These are phyloP conservation scores for Graphilbum sp. DNA, from an alignment of 2,329 filamentous ascomycete species.

Conservation along the genomic window DNA sequence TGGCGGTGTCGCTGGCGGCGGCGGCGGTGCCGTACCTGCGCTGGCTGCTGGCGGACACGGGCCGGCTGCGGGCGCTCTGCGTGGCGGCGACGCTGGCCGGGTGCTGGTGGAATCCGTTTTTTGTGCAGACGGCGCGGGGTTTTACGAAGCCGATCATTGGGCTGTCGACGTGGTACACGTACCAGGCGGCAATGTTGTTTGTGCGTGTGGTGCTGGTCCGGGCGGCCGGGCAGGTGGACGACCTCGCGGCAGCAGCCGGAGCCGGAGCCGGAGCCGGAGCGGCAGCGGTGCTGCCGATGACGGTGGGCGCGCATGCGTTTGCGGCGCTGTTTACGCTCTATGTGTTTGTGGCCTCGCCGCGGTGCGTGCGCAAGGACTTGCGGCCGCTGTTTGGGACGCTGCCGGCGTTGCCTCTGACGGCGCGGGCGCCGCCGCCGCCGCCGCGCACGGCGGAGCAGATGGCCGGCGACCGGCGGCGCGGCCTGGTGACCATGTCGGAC, in stretches of 20 bases:
- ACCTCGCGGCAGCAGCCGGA: too few species aligned
- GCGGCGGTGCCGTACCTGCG: conserved; percentile 16
- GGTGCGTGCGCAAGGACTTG: conserved; percentile 37
- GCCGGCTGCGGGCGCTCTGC: conserved; percentile 4
- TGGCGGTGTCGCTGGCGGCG: neutral
- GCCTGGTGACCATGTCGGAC: conserved; percentile 23
- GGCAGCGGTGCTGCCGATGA: conserved; percentile 10
- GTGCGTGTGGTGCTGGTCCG: conserved; percentile 34
- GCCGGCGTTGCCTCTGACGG: conserved; percentile 9
- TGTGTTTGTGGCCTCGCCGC: conserved; percentile 28
- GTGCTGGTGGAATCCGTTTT: conserved; percentile 53
- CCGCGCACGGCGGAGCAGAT: conserved; percentile 4
- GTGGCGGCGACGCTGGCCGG: conserved; percentile 16
- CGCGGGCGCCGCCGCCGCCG: conserved; percentile 5
- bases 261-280: conserved; percentile 14
- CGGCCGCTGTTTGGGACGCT: conserved; percentile 32
- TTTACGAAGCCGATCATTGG: conserved; percentile 43
- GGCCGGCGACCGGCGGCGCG: conserved; percentile 15
- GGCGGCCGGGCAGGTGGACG: conserved; percentile 18
- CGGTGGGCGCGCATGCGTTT: conserved; percentile 33
- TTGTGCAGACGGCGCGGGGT: conserved; percentile 42
- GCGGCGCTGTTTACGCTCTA: conserved; percentile 35
- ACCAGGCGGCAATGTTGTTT: conserved; percentile 42
- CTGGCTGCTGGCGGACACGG: conserved; percentile 21
- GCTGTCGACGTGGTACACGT: conserved; percentile 47